Evolutionary conservation across 2,329 filamentous ascomycete genomes (phyloP).

Genomic region (Fusarium sororula): DNA sequence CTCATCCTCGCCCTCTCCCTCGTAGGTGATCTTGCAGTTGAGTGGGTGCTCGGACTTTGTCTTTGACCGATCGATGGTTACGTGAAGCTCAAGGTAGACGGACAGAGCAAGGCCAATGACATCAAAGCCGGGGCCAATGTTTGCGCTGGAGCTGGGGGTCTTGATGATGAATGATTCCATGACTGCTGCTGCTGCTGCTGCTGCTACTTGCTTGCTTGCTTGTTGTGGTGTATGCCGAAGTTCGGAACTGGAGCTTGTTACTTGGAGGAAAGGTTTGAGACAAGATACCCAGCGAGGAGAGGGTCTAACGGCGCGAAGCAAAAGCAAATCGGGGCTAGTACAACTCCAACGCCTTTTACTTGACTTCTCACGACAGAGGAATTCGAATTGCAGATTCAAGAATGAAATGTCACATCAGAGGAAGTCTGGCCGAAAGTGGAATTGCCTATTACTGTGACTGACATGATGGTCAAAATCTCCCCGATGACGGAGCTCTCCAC

Average conservation of each 20-base stretch:
- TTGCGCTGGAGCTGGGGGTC: constrained; percentile 94
- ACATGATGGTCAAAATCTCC: not conserved
- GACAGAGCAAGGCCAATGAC: constrained; percentile 95
- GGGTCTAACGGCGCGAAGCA: constrained; percentile 27
- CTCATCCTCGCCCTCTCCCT: constrained; percentile 80
- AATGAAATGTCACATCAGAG: constrained; percentile 1
- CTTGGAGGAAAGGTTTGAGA: constrained; percentile 17
- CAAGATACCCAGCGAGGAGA: constrained; percentile 6
- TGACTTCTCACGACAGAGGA: not conserved
- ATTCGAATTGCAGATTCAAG: not conserved
- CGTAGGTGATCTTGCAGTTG: constrained; percentile 92
- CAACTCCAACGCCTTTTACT: constrained; percentile 1
- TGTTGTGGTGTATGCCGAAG: constrained; percentile 31
- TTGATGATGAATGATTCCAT: constrained; percentile 75
- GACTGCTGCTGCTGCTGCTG: constrained; percentile 43
- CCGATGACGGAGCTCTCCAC: constrained; percentile 35
- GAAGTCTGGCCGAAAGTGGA: constrained; percentile 11
- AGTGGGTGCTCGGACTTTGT: constrained; percentile 67
- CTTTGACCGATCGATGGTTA: constrained; percentile 74
- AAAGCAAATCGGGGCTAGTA: constrained; percentile 27
- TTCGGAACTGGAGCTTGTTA: constrained; percentile 6
- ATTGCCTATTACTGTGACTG: constrained; percentile 15
- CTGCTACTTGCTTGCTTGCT: not conserved
- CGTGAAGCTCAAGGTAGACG: constrained; percentile 88
- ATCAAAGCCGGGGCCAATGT: constrained; percentile 97